phyloP scores from a whole-genome alignment of 371 early-diverging fungal species.

The Fennellomyces sp. region DNA sequence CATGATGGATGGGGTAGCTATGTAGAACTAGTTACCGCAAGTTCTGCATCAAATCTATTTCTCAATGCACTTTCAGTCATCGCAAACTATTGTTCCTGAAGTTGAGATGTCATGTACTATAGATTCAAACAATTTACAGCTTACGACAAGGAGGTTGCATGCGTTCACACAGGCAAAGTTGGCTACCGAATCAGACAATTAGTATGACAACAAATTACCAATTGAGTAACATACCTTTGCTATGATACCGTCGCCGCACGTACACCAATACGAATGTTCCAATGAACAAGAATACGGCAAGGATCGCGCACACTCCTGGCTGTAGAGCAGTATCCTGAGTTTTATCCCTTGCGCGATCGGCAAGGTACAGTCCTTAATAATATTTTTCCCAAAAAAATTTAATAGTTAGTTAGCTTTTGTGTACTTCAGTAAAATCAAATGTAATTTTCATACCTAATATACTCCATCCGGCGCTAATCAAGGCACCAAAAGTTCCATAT shows the following conservation, averaged over 20 bases:
- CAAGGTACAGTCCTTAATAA: conserved; percentile 18
- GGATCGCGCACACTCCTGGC: conserved; percentile 30
- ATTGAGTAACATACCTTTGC: conserved; percentile 25
- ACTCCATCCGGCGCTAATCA: conserved; percentile 28
- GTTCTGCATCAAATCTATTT: neutral
- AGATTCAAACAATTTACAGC: neutral
- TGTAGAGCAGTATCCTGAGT: conserved; percentile 29
- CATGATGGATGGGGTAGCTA: no score
- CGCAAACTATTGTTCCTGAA: no score
- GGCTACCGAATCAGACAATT: no score
- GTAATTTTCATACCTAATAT: conserved; percentile 24
- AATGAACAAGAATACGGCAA: conserved; percentile 38
- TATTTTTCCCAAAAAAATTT: no score
- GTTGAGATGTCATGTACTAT: no score
- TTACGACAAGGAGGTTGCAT: neutral
- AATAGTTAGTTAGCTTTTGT: no score
- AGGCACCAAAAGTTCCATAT: conserved; percentile 31
- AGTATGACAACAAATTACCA: no score
- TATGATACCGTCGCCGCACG: conserved; percentile 31
- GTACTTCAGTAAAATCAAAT: neutral
- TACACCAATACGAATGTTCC: conserved; percentile 38
- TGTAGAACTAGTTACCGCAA: neutral
- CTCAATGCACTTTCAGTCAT: conserved; percentile 28
- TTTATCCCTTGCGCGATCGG: conserved; percentile 28
- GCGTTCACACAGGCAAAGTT: no score